These are phyloP conservation scores for Acer campestre DNA, from an alignment of 345 rosid species.

Conservation along the genomic window DNA sequence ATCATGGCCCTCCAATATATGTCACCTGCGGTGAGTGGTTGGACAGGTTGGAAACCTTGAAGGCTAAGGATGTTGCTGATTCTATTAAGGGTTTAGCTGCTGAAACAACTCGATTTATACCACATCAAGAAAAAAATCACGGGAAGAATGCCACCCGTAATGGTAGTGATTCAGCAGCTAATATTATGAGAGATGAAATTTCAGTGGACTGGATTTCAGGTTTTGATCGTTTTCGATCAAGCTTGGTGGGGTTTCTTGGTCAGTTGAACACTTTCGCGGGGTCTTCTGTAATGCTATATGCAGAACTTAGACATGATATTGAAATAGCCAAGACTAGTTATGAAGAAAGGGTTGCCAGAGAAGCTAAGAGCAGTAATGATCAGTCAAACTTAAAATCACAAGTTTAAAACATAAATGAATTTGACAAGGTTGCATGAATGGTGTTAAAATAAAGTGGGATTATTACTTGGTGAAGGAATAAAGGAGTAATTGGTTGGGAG, in stretches of 20 bases:
- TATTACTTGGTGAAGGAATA: conserved; percentile 34
- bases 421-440: conserved; percentile 16
- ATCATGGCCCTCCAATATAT: conserved; percentile 73
- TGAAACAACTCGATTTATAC: conserved; percentile 63
- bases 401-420: too few species aligned
- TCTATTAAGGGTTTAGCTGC: conserved; percentile 66
- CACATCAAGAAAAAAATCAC: conserved; percentile 72
- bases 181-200: conserved; percentile 52
- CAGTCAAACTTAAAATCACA: conserved; percentile 18
- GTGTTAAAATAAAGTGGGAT: conserved; percentile 21
- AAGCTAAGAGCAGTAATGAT: conserved; percentile 38
- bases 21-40: conserved; percentile 74
- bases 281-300: conserved; percentile 54
- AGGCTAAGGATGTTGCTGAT: conserved; percentile 59
- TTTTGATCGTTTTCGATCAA: conserved; percentile 54
- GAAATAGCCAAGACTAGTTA: conserved; percentile 43
- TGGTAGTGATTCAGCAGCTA: conserved; percentile 35
- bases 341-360: conserved; percentile 42
- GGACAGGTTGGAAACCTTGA: conserved; percentile 61
- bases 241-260: conserved; percentile 53
- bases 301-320: conserved; percentile 49
- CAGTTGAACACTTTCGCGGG: conserved; percentile 59
- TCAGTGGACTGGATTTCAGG: conserved; percentile 57
- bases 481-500: conserved; percentile 9
- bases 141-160: conserved; percentile 41